A percentile compares a stretch with the other conserved stretches of the same genome.
These are phyloP conservation scores for Westerdykella ornata DNA, from an alignment of 2,329 filamentous ascomycete genomes.

Conservation along the genomic window DNA sequence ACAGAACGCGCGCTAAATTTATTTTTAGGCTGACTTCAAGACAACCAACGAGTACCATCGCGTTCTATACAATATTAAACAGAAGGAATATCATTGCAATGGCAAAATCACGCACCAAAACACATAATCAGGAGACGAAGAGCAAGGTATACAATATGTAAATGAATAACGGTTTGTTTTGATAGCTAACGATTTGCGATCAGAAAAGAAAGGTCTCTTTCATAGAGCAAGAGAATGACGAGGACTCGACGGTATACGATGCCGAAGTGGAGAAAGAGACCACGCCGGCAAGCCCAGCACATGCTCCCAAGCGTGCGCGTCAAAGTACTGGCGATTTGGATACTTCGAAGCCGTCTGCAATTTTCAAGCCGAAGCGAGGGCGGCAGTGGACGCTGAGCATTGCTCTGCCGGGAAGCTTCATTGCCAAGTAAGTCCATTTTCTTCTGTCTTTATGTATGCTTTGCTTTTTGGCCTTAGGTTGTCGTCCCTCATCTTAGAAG, in stretches of 20 bases:
- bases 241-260: neutral
- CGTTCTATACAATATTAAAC: too few species aligned
- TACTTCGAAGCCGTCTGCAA: constrained; percentile 61
- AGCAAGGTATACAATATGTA: constrained; percentile 8
- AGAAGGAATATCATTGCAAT: neutral
- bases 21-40: too few species aligned
- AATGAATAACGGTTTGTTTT: neutral
- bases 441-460: neutral
- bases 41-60: too few species aligned
- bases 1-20: too few species aligned
- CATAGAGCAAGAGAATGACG: constrained; percentile 9
- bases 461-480: constrained; percentile 1
- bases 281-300: neutral
- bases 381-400: constrained; percentile 69
- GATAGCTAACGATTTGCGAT: neutral
- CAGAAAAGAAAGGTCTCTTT: constrained; percentile 21
- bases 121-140: constrained; percentile 1
- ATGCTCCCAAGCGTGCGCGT: neutral
- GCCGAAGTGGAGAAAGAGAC: neutral
- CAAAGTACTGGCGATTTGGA: constrained; percentile 31
- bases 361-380: constrained; percentile 59
- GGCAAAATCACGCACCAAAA: neutral
- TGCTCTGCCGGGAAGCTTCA: constrained; percentile 70
- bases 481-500: too few species aligned
- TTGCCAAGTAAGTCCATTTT: constrained; percentile 62